phyloP scores from a whole-genome alignment of 108 stramenopile genomes.

The Fragilaria crotonensis region DNA sequence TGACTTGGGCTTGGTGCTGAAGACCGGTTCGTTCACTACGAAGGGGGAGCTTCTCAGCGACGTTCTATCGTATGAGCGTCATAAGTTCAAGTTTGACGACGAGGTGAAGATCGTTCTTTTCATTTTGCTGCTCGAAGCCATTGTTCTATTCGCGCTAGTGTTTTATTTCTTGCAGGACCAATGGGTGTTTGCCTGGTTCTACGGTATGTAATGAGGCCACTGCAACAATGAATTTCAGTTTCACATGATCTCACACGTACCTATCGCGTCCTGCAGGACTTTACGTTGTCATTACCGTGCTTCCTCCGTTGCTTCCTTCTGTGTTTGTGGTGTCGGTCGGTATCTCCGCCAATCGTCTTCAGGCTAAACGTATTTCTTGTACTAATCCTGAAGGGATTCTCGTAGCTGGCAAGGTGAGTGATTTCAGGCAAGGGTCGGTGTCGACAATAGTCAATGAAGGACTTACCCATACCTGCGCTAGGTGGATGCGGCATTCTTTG shows the following conservation, averaged over 20 bases:
- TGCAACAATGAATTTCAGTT: background rate
- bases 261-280: background rate
- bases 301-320: conserved; percentile 59
- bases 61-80: conserved; percentile 51
- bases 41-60: conserved; percentile 54
- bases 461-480: background rate
- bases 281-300: conserved; percentile 28
- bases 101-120: conserved; percentile 48
- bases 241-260: background rate
- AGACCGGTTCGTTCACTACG: conserved; percentile 54
- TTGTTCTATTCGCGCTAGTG: conserved; percentile 34
- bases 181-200: conserved; percentile 44
- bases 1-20: conserved; percentile 34
- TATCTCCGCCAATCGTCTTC: conserved; percentile 48
- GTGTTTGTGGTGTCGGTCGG: conserved; percentile 62
- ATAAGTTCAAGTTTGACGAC: conserved; percentile 58
- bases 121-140: conserved; percentile 38
- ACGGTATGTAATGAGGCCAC: conserved; percentile 19
- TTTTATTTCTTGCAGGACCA: conserved; percentile 33
- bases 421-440: background rate
- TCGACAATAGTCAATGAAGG: background rate
- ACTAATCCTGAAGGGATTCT: conserved; percentile 61
- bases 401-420: conserved; percentile 68
- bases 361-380: conserved; percentile 47
- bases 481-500: conserved; percentile 51